A percentile compares a stretch with the other conserved stretches of the same genome.
phyloP scores from a whole-genome alignment of 2,329 filamentous ascomycete species.

The Sclerotinia nivalis region DNA sequence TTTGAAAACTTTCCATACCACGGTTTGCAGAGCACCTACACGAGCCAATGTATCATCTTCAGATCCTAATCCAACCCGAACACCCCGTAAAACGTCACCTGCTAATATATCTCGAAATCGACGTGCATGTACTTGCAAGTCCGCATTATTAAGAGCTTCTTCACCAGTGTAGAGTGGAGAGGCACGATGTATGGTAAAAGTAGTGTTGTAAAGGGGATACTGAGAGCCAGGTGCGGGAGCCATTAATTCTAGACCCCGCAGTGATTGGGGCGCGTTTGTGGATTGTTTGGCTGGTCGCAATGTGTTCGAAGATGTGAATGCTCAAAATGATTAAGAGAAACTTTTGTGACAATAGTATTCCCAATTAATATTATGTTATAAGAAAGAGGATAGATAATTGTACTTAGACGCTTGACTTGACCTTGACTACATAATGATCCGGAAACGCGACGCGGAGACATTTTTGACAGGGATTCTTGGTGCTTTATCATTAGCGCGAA shows the following conservation, averaged over 20 bases:
- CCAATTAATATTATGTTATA: neutral
- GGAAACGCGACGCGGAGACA: neutral
- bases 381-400: neutral
- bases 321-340: neutral
- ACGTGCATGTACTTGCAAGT: slow-evolving; percentile 44
- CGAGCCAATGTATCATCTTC: slow-evolving; percentile 42
- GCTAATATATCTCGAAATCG: slow-evolving; percentile 47
- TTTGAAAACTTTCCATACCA: slow-evolving; percentile 46
- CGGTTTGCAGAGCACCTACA: slow-evolving; percentile 46
- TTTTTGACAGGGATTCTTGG: neutral
- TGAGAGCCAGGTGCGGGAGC: slow-evolving; percentile 14
- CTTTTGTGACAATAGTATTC: neutral
- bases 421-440: neutral
- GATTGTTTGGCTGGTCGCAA: neutral
- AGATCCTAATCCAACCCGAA: slow-evolving; percentile 45
- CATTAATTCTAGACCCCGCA: slow-evolving; percentile 11
- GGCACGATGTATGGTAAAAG: slow-evolving; percentile 47
- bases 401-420: neutral
- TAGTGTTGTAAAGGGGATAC: slow-evolving; percentile 50
- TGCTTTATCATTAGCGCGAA: neutral
- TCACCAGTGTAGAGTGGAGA: slow-evolving; percentile 49
- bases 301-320: neutral
- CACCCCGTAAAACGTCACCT: slow-evolving; percentile 49
- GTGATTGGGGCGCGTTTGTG: neutral
- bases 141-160: slow-evolving; percentile 40